Base-by-base conservation (phyloP, 495 filamentous ascomycete genomes). In the Podospora anserina region DNA sequence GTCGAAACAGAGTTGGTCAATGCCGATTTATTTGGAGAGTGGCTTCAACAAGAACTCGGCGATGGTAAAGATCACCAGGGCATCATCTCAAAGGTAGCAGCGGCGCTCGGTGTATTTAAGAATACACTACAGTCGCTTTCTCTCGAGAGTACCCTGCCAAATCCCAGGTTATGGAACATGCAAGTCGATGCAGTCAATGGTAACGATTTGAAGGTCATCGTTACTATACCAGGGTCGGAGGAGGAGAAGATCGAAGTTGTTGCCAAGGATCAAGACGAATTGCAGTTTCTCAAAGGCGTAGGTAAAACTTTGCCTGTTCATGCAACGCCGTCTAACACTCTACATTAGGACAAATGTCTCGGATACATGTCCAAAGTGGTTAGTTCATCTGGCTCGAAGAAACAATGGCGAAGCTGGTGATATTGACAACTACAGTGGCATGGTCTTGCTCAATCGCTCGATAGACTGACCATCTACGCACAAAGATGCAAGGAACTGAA, bases 311-410 rank as follows among this genome's bases (percentile, higher is more conserved):
- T 60, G 7, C 26, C 3, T 20, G 0, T 53, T 19, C 55, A 60
- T 28, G 5, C 15, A 54, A 32, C 18, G 39, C 20, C 1, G 7
- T 16, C n/a, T 39, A 28, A 34, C 56, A 18, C 26, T 15, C 5
- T 20, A 3, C 9, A 28, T 23, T 61, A 71, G 73, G 66, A 71
- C 34, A 26, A 70, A 2, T 71, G 68, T 54, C 63, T 75, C 7
- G 69, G 71, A 0, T 74, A 70, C 54, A 70, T 75, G 60, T 32
- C 19, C 49, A 70, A 70, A 16, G 32, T 69, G 1, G 72, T 71
- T 60, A 16, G 66, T 66, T n/a, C 39, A 49, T 3, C 9, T 49
- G 2, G 9, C 5, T 49, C 15, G 39, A 49, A 49, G 1, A 3
- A 49, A 16, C 0, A 13, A 9, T 32, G 39, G 39, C 39, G 2